Evolutionary conservation across 305 asterid genomes (phyloP).

Genomic region (Ilex paraguariensis): DNA sequence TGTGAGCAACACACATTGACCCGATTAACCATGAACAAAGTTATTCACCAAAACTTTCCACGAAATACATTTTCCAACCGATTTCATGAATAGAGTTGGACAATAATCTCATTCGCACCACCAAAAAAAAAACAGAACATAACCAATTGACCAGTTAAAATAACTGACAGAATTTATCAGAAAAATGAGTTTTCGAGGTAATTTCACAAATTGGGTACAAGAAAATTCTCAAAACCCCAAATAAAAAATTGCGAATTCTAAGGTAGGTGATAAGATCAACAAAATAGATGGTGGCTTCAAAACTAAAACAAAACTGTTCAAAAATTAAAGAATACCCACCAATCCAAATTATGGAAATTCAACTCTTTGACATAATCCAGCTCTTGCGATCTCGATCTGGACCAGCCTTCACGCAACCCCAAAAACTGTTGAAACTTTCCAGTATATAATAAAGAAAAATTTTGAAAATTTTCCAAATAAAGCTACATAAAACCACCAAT

Average conservation of each 20-base stretch:
- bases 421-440: constrained; percentile 1
- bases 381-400: constrained; percentile 23
- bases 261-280: neutral
- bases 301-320: neutral
- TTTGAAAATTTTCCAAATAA: neutral
- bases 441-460: neutral
- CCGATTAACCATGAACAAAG: neutral
- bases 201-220: neutral
- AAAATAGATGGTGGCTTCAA: neutral
- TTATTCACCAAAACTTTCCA: neutral
- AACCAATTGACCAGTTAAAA: neutral
- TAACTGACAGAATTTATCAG: neutral
- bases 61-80: neutral
- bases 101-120: neutral
- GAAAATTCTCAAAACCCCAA: neutral
- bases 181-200: neutral
- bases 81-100: neutral
- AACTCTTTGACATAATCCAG: constrained; percentile 3
- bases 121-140: neutral
- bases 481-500: constrained; percentile 9
- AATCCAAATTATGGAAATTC: constrained; percentile 1
- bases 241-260: neutral
- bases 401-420: constrained; percentile 6
- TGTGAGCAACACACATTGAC: neutral
- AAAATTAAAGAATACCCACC: constrained; percentile 10